Percentiles rank a stretch among this genome's conserved stretches.
phyloP scores from a whole-genome alignment of 768 basidiomycete genomes.

The Hericium coralloides region DNA sequence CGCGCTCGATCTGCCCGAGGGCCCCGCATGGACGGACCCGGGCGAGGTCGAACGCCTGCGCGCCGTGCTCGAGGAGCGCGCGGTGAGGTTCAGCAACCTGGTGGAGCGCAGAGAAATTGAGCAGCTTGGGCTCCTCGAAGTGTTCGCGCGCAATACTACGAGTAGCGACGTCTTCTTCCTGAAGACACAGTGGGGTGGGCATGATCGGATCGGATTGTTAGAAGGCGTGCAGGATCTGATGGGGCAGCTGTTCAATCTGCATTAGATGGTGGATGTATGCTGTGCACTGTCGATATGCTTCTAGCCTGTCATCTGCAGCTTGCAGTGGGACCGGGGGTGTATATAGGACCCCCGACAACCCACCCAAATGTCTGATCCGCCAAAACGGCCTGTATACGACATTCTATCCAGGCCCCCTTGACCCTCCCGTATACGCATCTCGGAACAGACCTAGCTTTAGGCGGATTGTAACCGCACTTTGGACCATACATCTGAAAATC shows the following conservation, averaged over 20 bases:
- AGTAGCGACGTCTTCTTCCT: conserved; percentile 43
- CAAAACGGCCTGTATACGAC: too few species aligned
- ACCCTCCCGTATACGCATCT: too few species aligned
- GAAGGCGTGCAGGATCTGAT: conserved; percentile 64
- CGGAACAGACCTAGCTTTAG: too few species aligned
- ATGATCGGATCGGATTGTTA: conserved; percentile 46
- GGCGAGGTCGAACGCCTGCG: conserved; percentile 39
- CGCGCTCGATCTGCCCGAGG: conserved; percentile 28
- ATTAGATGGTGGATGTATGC: neutral
- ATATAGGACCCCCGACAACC: too few species aligned
- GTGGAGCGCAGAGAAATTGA: conserved; percentile 37
- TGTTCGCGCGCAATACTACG: conserved; percentile 34
- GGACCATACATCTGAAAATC: too few species aligned
- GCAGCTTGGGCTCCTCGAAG: conserved; percentile 42
- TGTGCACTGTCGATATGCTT: too few species aligned
- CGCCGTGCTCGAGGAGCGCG: conserved; percentile 32
- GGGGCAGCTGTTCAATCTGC: conserved; percentile 20
- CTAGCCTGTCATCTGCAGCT: too few species aligned
- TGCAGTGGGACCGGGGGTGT: too few species aligned
- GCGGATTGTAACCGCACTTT: too few species aligned
- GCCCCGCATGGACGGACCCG: conserved; percentile 17
- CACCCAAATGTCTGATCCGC: too few species aligned
- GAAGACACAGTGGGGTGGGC: conserved; percentile 48
- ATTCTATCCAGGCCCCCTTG: too few species aligned
- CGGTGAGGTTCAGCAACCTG: conserved; percentile 31